Conservation (phyloP, 2,329 filamentous ascomycete species). For the Fragosphaeria purpurea region DNA sequence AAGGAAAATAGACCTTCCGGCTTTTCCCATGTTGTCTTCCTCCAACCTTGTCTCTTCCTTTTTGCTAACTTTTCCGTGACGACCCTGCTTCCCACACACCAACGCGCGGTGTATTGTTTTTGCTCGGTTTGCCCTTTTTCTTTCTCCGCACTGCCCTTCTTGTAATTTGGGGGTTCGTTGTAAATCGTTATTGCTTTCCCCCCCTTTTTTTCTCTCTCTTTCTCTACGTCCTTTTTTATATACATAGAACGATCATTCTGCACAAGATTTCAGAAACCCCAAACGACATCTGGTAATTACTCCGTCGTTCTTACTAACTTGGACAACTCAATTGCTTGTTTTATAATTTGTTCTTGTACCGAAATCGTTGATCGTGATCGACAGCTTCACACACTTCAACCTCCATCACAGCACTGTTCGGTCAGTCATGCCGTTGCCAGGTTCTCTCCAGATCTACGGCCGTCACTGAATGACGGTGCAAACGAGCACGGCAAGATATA, state of each 20-base stretch:
- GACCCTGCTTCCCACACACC: not conserved
- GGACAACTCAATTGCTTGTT: too few relatives aligned
- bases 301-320: too few relatives aligned
- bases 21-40: too few relatives aligned
- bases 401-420: not conserved
- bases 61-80: too few relatives aligned
- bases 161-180: not conserved
- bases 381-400: not conserved
- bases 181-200: not conserved
- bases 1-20: too few relatives aligned
- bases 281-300: too few relatives aligned
- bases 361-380: too few relatives aligned
- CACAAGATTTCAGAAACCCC: too few relatives aligned
- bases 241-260: too few relatives aligned
- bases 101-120: not conserved
- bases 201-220: not conserved
- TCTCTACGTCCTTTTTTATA: too few relatives aligned
- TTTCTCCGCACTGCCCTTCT: not conserved
- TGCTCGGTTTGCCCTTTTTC: not conserved
- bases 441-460: slow-evolving; percentile 1
- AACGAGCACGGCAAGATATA: not conserved
- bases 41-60: too few relatives aligned
- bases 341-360: too few relatives aligned
- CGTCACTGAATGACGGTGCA: not conserved
- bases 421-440: not conserved